Base-by-base conservation (phyloP, 1,284 basidiomycete genomes). In the Sporisorium sorghi region DNA sequence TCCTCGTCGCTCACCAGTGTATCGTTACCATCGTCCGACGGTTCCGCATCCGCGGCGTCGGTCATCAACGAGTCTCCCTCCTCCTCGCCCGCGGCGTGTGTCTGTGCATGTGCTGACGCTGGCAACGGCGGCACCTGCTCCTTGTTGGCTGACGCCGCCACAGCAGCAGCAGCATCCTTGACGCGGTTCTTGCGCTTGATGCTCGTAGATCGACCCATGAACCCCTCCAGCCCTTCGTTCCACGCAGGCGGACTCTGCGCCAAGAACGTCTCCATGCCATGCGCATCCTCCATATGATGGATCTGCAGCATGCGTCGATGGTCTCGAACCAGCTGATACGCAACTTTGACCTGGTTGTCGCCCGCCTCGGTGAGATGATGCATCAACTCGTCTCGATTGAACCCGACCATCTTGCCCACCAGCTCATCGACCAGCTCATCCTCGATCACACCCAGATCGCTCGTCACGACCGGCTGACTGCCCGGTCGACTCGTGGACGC, bases 331-430 rank as follows among this genome's bases (percentile, higher is more conserved):
- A 98, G 88, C 89, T 96, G 91, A 85, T 98, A 99, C 0, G 96
- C 95, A 17, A 99, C 94, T 86, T 97, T 96, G 83, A 98, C 91
- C 63, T 94, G 92, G 82, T 97, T 97, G 43, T 96, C 94, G 61
- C 94, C 92, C 48, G 94, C 91, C 70, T 90, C 87, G 76, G 91
- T 88, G 64, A 98, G 86, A 77, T 91, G 91, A 62, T 92, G 90
- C 91, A 92, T 93, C 6, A 98, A 89, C 76, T 94, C 92, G 2
- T 92, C 91, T 83, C 90, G 89, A 60, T 89, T 89, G 32, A 96
- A 91, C 0, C 90, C 91, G 0, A 89, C 86, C 86, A 98, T 91
- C 77, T 90, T 88, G 48, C 86, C 84, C 7, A 91, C 89, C 32
- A 98, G 87, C 60, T 95, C 93, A 1, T 92, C 90, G 4, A 99